phyloP scores from a whole-genome alignment of 2,329 filamentous ascomycete genomes.

The Albifimbria verrucaria region DNA sequence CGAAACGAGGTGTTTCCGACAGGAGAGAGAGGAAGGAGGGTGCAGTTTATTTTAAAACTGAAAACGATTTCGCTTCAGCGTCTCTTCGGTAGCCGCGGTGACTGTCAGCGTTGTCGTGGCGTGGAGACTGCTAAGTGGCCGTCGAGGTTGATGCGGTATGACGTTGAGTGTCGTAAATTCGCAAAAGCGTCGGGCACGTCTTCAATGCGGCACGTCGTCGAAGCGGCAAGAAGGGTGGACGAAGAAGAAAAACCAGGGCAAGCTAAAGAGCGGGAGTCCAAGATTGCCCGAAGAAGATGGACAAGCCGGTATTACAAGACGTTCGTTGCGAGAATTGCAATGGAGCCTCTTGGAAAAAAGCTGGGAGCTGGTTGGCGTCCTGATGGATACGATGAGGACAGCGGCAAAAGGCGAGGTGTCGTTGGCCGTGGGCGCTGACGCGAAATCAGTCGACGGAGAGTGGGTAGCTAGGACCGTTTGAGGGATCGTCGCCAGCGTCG shows the following conservation, averaged over 20 bases:
- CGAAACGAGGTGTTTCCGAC: background rate
- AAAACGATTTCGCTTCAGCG: no score
- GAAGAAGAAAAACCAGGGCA: conserved; percentile 4
- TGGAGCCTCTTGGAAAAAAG: conserved; percentile 3
- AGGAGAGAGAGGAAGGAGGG: background rate
- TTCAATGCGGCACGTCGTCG: no score
- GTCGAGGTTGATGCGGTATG: no score
- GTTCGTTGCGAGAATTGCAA: conserved; percentile 23
- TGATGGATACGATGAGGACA: background rate
- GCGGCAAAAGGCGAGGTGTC: background rate
- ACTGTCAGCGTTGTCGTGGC: no score
- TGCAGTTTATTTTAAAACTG: no score
- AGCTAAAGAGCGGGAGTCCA: conserved; percentile 22
- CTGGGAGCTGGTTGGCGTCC: background rate
- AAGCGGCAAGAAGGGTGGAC: no score
- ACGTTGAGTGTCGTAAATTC: no score
- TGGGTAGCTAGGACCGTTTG: background rate
- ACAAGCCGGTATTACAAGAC: conserved; percentile 32
- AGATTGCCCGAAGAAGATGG: conserved; percentile 18
- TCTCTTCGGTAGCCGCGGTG: no score
- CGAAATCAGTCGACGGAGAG: background rate
- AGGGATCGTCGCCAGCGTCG: conserved; percentile 11
- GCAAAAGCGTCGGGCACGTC: no score
- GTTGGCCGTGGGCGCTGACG: background rate
- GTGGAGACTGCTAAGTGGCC: no score